Base-by-base conservation (phyloP, 2,329 filamentous ascomycete species). In the Fusarium sarcochroum region DNA sequence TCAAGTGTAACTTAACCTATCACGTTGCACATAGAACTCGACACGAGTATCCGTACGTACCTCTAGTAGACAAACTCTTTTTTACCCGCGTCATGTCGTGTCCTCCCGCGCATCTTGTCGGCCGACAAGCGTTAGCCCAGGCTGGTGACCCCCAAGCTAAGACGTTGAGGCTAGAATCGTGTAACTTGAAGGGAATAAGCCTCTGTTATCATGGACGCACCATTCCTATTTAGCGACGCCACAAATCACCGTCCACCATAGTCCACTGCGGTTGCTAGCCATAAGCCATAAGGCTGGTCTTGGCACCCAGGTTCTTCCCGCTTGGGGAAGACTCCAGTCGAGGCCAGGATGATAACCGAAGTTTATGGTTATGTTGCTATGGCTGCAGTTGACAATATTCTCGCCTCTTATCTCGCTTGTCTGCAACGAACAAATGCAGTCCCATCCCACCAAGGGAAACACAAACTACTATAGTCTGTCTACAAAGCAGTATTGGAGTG, bases 141-240 rank as follows among this genome's bases (percentile, higher is more conserved):
- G 34, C 7, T 10, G 14, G 34, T 35, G 27, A 30, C 34, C 34
- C 34, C 34, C 34, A 34, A 23, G 38, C 30, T 34, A 41, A 46
- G 37, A 50, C 51, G 60, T 57, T 49, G 38, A 40, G 53, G 38
- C 58, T 45, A 48, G 35, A 32, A 37, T 21, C 17, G 11, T 62
- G 35, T 34, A 56, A 62, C 41, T 23, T 56, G 37, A 25, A 34
- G 37, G 35, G 21, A 27, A 52, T 35, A 17, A 35, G 17, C 15
- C n/a, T 27, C 30, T 53, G 20, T 20, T 14, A 21, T 35, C 17
- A n/a, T n/a, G 17, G 34, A 23, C 14, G 38, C 44, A 44, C 45
- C 21, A 23, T 66, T 52, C 48, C 51, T 47, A 45, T 45, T 69
- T 32, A 23, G 52, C 21, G 48, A 58, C 66, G 65, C 50, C 65